These are phyloP conservation scores for Fraxinus anomala DNA, from an alignment of 257 asterid species.

Conservation along the genomic window DNA sequence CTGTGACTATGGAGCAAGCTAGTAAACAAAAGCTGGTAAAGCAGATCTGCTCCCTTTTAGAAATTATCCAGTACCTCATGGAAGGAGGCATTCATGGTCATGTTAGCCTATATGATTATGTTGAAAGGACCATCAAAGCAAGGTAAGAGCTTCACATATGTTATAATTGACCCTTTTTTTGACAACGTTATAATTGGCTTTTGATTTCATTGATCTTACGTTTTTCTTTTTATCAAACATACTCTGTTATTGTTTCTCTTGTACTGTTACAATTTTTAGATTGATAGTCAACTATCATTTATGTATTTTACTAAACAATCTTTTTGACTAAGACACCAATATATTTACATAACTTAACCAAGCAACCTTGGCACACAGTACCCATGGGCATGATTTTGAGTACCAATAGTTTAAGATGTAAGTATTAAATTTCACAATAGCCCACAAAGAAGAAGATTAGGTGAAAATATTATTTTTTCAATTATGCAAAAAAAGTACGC, in stretches of 20 bases:
- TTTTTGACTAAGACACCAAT: background rate
- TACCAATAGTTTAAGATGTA: background rate
- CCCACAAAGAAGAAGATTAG: background rate
- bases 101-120: constrained; percentile 73
- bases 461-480: background rate
- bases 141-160: constrained; percentile 51
- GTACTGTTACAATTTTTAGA: background rate
- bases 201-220: background rate
- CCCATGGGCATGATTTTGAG: background rate
- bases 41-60: constrained; percentile 85
- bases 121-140: constrained; percentile 70
- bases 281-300: background rate
- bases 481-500: background rate
- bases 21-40: constrained; percentile 66
- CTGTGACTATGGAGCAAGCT: constrained; percentile 50
- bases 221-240: background rate
- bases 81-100: constrained; percentile 93
- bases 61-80: constrained; percentile 82
- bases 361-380: background rate
- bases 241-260: background rate
- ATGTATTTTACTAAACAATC: background rate
- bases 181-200: background rate
- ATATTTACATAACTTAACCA: background rate
- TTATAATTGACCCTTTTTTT: background rate
- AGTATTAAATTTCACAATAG: background rate